Evolutionary conservation across 306 rosid genomes (phyloP), one percentile per base, ranked within the genome.

Genomic region (Dalbergia oliveri): DNA sequence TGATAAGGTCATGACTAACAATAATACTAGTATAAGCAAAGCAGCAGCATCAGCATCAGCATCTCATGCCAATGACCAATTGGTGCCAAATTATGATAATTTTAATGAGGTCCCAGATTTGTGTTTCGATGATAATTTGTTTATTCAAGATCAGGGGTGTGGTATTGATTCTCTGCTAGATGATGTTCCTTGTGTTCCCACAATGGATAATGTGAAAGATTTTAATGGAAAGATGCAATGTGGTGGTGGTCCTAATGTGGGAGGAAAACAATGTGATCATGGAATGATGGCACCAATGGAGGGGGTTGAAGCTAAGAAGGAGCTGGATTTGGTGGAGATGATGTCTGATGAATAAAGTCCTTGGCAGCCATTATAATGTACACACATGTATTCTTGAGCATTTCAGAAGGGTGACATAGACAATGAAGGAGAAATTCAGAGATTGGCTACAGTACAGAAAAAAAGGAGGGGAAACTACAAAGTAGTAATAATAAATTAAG

Each of bases 321-420:
- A 95, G 82, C 11, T 91, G 83, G 98, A 93, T 83, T 91, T 95
- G 85, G 91, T 88, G 87, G 93, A 95, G 88, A 90, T 93, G 96
- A 93, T 93, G 64, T 79, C 85, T 69, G 26, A 70, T 39, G 67
- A 49, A 9, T 69, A 53, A 76, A 66, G 44, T 39, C 61, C 51
- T 50, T 67, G 67, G 34, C 21, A 65, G 75, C 41, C 69, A 72
- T 51, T 51, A 26, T 26, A 26, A 26, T 26, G 31, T 35, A 65
- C 10, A 50, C 23, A 34, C 41, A 49, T 49, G 56, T n/a, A 11
- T 39, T 8, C 39, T 77, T 68, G 39, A 72, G 13, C 5, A 9
- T 66, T 66, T 66, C 50, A 54, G 71, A 59, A 64, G 66, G 73
- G 49, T 73, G 72, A 77, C 71, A 59, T 47, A 23, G 45, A 12